Conservation (phyloP, 495 filamentous ascomycete genomes). For the Aspergillus campestris region DNA sequence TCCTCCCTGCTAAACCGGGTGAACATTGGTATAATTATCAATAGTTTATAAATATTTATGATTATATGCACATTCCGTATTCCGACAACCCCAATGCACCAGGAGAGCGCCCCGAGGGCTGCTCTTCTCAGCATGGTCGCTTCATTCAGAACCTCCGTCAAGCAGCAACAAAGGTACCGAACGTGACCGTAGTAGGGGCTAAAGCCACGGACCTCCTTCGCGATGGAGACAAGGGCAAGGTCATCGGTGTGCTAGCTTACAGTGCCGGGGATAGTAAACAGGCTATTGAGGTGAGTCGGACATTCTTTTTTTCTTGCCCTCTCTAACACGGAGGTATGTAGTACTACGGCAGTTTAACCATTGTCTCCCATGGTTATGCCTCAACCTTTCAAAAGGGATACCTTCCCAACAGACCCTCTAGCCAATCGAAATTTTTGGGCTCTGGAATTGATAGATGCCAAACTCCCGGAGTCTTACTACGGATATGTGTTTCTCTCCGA, state of each 20-base stretch:
- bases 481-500: constrained; percentile 77
- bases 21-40: too few relatives aligned
- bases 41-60: too few relatives aligned
- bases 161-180: constrained; percentile 48
- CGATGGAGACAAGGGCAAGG: constrained; percentile 35
- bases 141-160: constrained; percentile 57
- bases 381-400: constrained; percentile 74
- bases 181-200: constrained; percentile 56
- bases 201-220: constrained; percentile 47
- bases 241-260: constrained; percentile 56
- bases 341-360: constrained; percentile 68
- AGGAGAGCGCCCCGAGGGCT: constrained; percentile 41
- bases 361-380: constrained; percentile 76
- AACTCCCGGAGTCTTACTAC: constrained; percentile 54
- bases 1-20: too few relatives aligned
- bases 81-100: not conserved
- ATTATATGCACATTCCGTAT: not conserved
- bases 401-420: constrained; percentile 49
- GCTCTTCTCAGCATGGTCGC: constrained; percentile 62
- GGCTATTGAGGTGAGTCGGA: too few relatives aligned
- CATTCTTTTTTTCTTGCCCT: too few relatives aligned
- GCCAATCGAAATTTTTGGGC: constrained; percentile 72
- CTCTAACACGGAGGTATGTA: constrained; percentile 47
- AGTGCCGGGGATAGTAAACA: constrained; percentile 31
- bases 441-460: constrained; percentile 70